A percentile compares a stretch with the other conserved stretches of the same genome.
These are phyloP conservation scores for Phytophthora melonis DNA, from an alignment of 352 stramenopile genomes.

Conservation along the genomic window DNA sequence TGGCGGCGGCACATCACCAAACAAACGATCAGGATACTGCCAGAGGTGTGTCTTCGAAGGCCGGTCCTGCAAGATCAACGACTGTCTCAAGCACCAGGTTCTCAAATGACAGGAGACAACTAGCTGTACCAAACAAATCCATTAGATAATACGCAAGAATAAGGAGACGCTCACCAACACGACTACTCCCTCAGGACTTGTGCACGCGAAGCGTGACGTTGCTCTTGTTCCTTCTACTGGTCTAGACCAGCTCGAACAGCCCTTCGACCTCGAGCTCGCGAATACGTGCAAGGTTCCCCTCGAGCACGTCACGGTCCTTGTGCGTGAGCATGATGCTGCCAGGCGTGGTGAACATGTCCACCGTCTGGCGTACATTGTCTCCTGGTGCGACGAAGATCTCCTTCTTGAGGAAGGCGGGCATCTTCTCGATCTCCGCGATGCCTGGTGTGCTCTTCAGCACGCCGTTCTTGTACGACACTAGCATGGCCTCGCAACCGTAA, in stretches of 20 bases:
- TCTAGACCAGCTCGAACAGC: constrained; percentile 76
- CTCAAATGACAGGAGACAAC: constrained; percentile 43
- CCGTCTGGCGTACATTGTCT: constrained; percentile 89
- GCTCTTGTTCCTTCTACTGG: constrained; percentile 28
- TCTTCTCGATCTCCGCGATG: constrained; percentile 90
- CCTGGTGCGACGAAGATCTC: constrained; percentile 91
- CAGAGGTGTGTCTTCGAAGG: constrained; percentile 69
- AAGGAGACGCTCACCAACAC: constrained; percentile 17
- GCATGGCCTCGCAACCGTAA: constrained; percentile 93
- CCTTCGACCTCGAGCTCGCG: constrained; percentile 85
- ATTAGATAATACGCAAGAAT: constrained; percentile 46
- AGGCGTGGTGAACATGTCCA: constrained; percentile 96
- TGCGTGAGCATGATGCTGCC: constrained; percentile 96
- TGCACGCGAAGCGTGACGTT: constrained; percentile 10
- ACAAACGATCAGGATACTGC: constrained; percentile 64
- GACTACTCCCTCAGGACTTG: constrained; percentile 6
- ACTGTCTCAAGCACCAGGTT: constrained; percentile 71
- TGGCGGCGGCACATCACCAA: constrained; percentile 32
- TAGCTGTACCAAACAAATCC: constrained; percentile 35
- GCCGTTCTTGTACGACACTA: constrained; percentile 93
- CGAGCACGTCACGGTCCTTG: constrained; percentile 85
- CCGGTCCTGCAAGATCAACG: constrained; percentile 64
- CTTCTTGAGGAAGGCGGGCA: constrained; percentile 94
- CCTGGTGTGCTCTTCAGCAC: constrained; percentile 92
- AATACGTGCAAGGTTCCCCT: constrained; percentile 91